Base-by-base conservation (phyloP, 257 asterid genomes). In the Fraxinus cuspidata region DNA sequence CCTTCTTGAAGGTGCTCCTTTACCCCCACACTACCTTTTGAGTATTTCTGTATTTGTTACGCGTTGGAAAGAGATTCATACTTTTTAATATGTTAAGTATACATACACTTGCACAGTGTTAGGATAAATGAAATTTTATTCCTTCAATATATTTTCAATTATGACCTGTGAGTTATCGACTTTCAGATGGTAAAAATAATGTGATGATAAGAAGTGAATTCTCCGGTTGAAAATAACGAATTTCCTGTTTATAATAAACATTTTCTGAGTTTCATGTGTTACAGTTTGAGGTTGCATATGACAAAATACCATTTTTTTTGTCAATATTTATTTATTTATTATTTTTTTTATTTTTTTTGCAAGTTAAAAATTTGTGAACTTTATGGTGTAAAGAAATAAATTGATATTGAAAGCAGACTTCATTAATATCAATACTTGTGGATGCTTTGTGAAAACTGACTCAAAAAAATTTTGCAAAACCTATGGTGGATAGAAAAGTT, bases 1-100 rank as follows among this genome's bases (percentile, higher is more conserved):
- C 83, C 74, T 95, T 85, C 80, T 91, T 93, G 80, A 93, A 91
- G 98, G 99, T 95, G 18, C 56, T 27, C 40, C 37, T 63, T 63
- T 63, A 21, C 13, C 66, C 66, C 12, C 28, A 58, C 66, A 58
- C 66, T 7, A 12, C 66, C 31, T 58, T n/a, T 23, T 56, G 65
- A 18, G 4, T n/a, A 2, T 56, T n/a, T 56, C 27, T 56, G 66
- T 8, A 4, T 5, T 58, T 18, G 23, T 56, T n/a, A 56, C 25
- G 27, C 25, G 64, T n/a, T 21, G 23, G 31, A 9, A 21, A 58
- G 66, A 58, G 66, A 58, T 21, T 58, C 15, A 7, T 21, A n/a
- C 66, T 21, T 58, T 58, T 21, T 58, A 21, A 58, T 58, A 37
- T 87, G 91, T 86, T 53, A 53, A 21, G 12, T 5, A 53, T 8